Evolutionary conservation across 2,329 filamentous ascomycete species (phyloP).

Genomic region (Didymellaceae sp.): DNA sequence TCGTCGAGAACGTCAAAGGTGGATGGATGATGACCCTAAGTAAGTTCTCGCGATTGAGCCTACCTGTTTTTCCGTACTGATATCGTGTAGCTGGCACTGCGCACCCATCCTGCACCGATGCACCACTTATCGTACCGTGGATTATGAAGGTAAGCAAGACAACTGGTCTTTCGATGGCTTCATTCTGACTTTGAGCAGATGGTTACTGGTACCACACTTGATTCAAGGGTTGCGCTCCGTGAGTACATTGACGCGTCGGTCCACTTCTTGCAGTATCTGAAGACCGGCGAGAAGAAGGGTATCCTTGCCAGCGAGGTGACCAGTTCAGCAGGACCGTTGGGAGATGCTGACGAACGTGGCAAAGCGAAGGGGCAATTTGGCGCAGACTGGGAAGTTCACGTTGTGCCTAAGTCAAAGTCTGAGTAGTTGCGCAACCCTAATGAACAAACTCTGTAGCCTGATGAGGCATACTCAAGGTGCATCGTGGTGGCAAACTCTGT

Average conservation of each 20-base stretch:
- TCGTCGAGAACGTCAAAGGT: constrained; percentile 58
- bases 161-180: not conserved
- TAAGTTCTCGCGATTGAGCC: constrained; percentile 26
- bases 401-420: constrained; percentile 38
- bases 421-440: constrained; percentile 2
- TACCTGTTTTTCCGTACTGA: constrained; percentile 2
- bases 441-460: constrained; percentile 1
- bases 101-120: constrained; percentile 71
- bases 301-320: constrained; percentile 59
- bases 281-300: constrained; percentile 50
- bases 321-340: constrained; percentile 47
- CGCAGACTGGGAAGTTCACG: constrained; percentile 54
- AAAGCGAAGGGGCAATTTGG: constrained; percentile 33
- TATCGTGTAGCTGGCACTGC: constrained; percentile 44
- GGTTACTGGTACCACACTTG: constrained; percentile 67
- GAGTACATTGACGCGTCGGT: constrained; percentile 67
- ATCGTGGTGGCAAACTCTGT: constrained; percentile 1
- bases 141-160: constrained; percentile 54
- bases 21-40: constrained; percentile 56
- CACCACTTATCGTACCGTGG: constrained; percentile 67
- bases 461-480: constrained; percentile 7
- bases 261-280: constrained; percentile 62
- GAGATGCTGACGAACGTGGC: constrained; percentile 31
- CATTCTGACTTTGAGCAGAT: constrained; percentile 36
- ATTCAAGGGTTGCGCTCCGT: constrained; percentile 61